Evolutionary conservation across 2,329 filamentous ascomycete species (phyloP).

Genomic region (Diaporthe aspalathi): DNA sequence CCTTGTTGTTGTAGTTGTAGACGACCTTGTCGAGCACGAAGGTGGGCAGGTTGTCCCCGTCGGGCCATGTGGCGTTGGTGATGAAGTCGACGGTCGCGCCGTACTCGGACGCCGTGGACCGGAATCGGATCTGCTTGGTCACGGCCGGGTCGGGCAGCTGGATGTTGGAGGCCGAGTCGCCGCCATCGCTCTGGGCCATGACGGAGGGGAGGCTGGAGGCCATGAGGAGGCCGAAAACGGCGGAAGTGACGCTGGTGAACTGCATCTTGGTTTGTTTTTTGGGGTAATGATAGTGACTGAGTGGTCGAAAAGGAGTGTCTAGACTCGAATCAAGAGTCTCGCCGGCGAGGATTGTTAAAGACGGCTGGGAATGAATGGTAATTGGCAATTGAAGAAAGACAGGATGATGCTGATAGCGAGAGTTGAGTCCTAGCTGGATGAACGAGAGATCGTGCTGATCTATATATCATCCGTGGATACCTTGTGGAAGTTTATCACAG

Average conservation of each 20-base stretch:
- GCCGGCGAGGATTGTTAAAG: conserved; percentile 11
- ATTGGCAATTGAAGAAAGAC: not conserved
- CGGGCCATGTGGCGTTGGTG: conserved; percentile 28
- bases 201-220: conserved; percentile 10
- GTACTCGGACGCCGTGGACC: conserved; percentile 9
- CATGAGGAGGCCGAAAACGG: conserved; percentile 20
- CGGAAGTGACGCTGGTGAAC: conserved; percentile 23
- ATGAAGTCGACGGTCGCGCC: conserved; percentile 27
- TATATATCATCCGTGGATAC: conserved; percentile 13
- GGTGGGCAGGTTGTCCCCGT: conserved; percentile 22
- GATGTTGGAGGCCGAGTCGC: not conserved
- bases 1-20: conserved; percentile 30
- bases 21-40: conserved; percentile 24
- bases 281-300: conserved; percentile 14
- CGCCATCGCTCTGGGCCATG: conserved; percentile 24
- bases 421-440: not conserved
- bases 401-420: conserved; percentile 22
- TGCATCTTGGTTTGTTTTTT: conserved; percentile 17
- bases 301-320: conserved; percentile 19
- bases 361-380: not conserved
- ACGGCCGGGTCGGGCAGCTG: conserved; percentile 21
- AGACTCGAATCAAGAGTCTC: conserved; percentile 20
- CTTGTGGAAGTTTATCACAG: not conserved
- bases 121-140: conserved; percentile 27
- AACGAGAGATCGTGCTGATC: conserved; percentile 9